Conservation (phyloP, 1,284 basidiomycete genomes). For the Pisolithus thermaeus region DNA sequence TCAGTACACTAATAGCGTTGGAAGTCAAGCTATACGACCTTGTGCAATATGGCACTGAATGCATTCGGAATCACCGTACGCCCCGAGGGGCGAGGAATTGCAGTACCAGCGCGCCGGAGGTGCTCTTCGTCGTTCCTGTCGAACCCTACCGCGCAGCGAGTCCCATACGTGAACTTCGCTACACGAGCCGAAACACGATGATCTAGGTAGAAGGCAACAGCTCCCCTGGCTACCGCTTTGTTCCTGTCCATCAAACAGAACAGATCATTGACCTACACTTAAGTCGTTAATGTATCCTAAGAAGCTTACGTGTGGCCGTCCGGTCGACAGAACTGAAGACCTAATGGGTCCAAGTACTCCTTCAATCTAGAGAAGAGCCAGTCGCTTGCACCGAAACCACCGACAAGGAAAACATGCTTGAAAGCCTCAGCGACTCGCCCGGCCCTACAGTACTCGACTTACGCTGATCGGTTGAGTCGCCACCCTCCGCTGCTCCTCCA, state of each 20-base stretch:
- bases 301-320: conserved; percentile 40
- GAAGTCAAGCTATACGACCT: conserved; percentile 18
- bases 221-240: conserved; percentile 33
- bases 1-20: neutral
- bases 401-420: conserved; percentile 35
- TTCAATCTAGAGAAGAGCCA: conserved; percentile 30
- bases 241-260: conserved; percentile 10
- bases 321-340: conserved; percentile 36
- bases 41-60: conserved; percentile 30
- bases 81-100: conserved; percentile 27
- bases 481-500: conserved; percentile 26
- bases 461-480: conserved; percentile 25
- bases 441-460: conserved; percentile 2
- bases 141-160: conserved; percentile 22
- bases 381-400: conserved; percentile 36
- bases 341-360: conserved; percentile 21
- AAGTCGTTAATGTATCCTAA: neutral
- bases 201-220: conserved; percentile 32
- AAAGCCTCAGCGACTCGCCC: neutral
- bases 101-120: conserved; percentile 17
- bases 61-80: conserved; percentile 23
- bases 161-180: conserved; percentile 32
- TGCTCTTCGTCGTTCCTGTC: conserved; percentile 28
- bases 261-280: too few species aligned
- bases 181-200: conserved; percentile 31